Conservation (phyloP, 805 yeast species). For the Wickerhamiella galacta region DNA sequence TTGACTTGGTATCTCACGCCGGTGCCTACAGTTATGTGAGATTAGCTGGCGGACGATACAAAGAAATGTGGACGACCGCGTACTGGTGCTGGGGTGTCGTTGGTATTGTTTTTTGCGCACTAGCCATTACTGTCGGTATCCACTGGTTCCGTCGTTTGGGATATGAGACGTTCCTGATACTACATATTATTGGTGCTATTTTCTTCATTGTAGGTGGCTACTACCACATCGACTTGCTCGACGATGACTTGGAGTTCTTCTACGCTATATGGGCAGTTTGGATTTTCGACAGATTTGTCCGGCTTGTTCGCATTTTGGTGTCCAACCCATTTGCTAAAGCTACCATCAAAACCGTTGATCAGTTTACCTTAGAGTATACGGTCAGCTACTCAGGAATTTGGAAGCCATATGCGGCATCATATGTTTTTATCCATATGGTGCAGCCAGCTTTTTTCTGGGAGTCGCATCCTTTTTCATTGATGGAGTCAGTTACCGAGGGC, state of each 20-base stretch:
- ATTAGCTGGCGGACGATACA: conserved; percentile 12
- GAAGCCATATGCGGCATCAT: conserved; percentile 38
- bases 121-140: conserved; percentile 31
- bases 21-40: conserved; percentile 11
- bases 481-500: not conserved
- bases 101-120: conserved; percentile 28
- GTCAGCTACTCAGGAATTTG: conserved; percentile 29
- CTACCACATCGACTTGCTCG: conserved; percentile 33
- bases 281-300: conserved; percentile 46
- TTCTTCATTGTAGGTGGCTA: conserved; percentile 34
- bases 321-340: conserved; percentile 31
- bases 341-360: conserved; percentile 6
- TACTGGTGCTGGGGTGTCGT: conserved; percentile 22
- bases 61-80: conserved; percentile 9
- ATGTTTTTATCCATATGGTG: conserved; percentile 33
- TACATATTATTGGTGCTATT: conserved; percentile 41
- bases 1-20: conserved; percentile 38
- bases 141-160: conserved; percentile 32
- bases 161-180: conserved; percentile 42
- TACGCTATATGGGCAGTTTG: conserved; percentile 48
- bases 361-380: conserved; percentile 14
- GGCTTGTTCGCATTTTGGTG: conserved; percentile 35
- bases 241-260: conserved; percentile 33
- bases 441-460: conserved; percentile 36
- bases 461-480: conserved; percentile 49